Percentiles rank a stretch among this genome's conserved stretches.
Evolutionary conservation across 192 early-diverging fungal species (phyloP).

Genomic region (Neocallimastix lanati): DNA sequence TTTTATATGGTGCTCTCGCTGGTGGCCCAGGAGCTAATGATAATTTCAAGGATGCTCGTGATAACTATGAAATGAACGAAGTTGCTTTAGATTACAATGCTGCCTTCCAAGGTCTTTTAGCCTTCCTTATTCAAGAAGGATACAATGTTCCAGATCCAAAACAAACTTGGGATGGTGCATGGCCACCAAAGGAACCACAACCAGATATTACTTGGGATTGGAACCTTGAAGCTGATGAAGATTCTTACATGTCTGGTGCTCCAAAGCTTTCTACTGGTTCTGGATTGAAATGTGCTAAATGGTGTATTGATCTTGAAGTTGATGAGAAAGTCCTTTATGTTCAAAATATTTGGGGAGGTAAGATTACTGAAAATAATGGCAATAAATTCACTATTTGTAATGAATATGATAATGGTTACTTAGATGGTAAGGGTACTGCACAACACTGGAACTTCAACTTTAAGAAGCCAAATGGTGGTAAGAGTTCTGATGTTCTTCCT

Average conservation of each 20-base stretch:
- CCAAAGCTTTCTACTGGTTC: neutral
- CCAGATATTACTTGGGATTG: neutral
- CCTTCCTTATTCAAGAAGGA: neutral
- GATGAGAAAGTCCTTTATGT: neutral
- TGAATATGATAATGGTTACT: neutral
- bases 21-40: slow-evolving; percentile 33
- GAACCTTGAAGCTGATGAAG: neutral
- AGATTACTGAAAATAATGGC: neutral
- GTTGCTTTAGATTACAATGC: neutral
- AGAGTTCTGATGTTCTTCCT: neutral
- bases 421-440: neutral
- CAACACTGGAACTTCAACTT: neutral
- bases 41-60: slow-evolving; percentile 18
- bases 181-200: neutral
- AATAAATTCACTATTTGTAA: neutral
- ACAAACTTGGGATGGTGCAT: neutral
- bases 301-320: neutral
- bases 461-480: neutral
- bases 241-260: neutral
- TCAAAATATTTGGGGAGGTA: neutral
- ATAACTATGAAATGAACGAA: slow-evolving; percentile 24
- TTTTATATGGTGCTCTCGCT: slow-evolving; percentile 33
- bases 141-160: neutral
- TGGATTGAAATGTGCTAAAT: neutral
- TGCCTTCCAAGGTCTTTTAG: neutral